Percentiles rank a stretch among this genome's conserved stretches.
Conservation (phyloP, 2,329 filamentous ascomycete genomes). For the Alternaria sp. region DNA sequence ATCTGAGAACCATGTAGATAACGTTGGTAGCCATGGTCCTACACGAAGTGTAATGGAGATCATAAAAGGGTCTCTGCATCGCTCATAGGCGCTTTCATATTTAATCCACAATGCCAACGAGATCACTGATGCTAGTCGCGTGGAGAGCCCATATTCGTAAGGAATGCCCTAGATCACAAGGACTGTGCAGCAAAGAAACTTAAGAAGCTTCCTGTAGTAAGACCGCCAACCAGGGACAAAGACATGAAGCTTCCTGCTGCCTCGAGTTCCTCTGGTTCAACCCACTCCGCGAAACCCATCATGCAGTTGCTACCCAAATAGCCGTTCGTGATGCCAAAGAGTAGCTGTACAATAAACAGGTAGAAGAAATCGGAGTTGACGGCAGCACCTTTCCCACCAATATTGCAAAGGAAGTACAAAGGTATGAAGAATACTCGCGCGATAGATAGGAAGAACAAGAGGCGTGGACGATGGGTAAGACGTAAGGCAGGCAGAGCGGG, state of each 20-base stretch:
- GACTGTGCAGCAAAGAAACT: conserved; percentile 75
- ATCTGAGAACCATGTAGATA: conserved; percentile 3
- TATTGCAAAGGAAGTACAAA: conserved; percentile 88
- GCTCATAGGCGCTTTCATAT: not conserved
- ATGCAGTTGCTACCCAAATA: conserved; percentile 88
- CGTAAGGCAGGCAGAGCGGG: conserved; percentile 66
- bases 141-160: not conserved
- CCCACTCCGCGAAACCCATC: conserved; percentile 86
- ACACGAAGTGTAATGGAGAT: not conserved
- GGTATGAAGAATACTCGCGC: conserved; percentile 77
- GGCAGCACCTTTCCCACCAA: conserved; percentile 72
- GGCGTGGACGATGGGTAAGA: conserved; percentile 68
- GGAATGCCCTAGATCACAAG: conserved; percentile 1
- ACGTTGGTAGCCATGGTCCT: not conserved
- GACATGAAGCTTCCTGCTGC: conserved; percentile 95
- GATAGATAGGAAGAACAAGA: conserved; percentile 73
- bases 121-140: not conserved
- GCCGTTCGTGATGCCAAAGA: conserved; percentile 86
- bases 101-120: not conserved
- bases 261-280: conserved; percentile 82
- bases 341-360: conserved; percentile 78
- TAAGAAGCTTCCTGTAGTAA: conserved; percentile 84
- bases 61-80: not conserved
- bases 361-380: conserved; percentile 89
- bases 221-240: conserved; percentile 82